Base-by-base conservation (phyloP, 2,329 filamentous ascomycete genomes). In the Talaromyces rugulosus region DNA sequence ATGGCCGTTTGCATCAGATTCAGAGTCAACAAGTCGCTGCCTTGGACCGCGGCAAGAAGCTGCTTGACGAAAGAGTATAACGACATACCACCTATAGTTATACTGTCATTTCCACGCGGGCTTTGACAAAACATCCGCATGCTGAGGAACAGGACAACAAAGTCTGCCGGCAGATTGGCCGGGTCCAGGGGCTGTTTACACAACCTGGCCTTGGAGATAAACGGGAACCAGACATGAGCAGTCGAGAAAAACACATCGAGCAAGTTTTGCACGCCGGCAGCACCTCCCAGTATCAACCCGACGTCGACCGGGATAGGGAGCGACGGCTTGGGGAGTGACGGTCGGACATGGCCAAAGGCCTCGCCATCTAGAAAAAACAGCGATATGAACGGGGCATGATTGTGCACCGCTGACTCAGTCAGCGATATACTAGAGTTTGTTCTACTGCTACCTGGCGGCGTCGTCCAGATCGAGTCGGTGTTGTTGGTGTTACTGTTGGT, bases 1-100 rank as follows among this genome's bases (percentile, higher is more conserved):
- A 75, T 60, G 9, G 64, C 64, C 9, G 72, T 66, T 61, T 77
- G 73, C 14, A 75, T 56, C 12, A 71, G 54, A 50, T 67, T 64
- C 9, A 70, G 56, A 1, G 70, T 72, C 28, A 72, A 58, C 40
- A 70, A 55, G 1, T 68, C 71, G 18, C 61, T 62, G 11, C 64
- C 65, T 59, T 74, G 72, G 4, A 71, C 64, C n/a, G 63, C 52
- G 16, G 61, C 57, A 58, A 65, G 67, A 59, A 71, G 71, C n/a
- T 66, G 62, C 61, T 74, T 75, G 14, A 68, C 63, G 5, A 67
- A 51, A 40, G 56, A 50, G 63, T 75, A 75, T 8, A 71, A 51
- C 5, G 62, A 52, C 7, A 66, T 65, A 27, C 50, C 28, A n/a
- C 63, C 56, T 44, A 66, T 61, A 23, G 34, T 33, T 44, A 66